Conservation (phyloP, 768 basidiomycete species). For the Termitomyces sp. region DNA sequence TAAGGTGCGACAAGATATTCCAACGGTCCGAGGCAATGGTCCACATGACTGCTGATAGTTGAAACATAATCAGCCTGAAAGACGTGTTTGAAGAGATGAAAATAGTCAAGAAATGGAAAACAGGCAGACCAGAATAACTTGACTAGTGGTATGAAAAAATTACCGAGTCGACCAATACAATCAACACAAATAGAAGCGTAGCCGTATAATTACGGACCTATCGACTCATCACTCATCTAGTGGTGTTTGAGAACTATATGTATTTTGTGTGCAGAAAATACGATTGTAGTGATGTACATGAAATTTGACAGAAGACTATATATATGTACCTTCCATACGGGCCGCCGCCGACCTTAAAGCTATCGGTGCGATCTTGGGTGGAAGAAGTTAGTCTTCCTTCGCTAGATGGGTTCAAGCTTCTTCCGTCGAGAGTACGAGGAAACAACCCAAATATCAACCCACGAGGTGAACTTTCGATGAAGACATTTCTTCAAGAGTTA, state of each 20-base stretch:
- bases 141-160: no score
- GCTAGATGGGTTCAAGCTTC: slow-evolving; percentile 48
- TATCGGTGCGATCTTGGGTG: slow-evolving; percentile 66
- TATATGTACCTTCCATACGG: slow-evolving; percentile 52
- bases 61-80: background rate
- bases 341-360: slow-evolving; percentile 44
- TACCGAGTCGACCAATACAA: no score
- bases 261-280: no score
- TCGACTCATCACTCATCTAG: no score
- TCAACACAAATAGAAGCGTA: no score
- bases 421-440: slow-evolving; percentile 26
- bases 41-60: background rate
- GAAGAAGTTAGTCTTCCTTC: slow-evolving; percentile 54
- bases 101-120: background rate
- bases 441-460: slow-evolving; percentile 68
- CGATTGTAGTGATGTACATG: no score
- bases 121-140: no score
- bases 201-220: no score
- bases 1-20: background rate
- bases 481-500: background rate
- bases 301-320: no score
- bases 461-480: slow-evolving; percentile 69
- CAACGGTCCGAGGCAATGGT: background rate
- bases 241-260: no score
- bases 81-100: background rate